Conservation (phyloP, 768 basidiomycete species). For the Pilatotrama ljubarskyi region DNA sequence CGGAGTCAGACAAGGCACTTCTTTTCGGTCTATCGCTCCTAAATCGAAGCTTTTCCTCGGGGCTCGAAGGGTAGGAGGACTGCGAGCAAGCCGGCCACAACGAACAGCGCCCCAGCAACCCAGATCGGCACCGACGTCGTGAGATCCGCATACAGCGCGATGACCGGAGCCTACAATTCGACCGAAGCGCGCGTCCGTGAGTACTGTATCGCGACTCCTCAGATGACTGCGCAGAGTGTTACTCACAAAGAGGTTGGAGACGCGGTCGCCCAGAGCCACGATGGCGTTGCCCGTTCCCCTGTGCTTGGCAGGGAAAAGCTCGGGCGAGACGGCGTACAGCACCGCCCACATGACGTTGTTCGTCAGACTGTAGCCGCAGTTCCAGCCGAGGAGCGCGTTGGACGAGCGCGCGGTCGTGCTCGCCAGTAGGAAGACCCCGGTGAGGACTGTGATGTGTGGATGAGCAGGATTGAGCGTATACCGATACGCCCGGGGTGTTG, state of each 20-base stretch:
- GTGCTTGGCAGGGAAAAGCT: conserved; percentile 52
- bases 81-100: conserved; percentile 47
- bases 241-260: conserved; percentile 56
- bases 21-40: neutral
- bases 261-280: conserved; percentile 47
- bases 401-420: conserved; percentile 55
- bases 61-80: conserved; percentile 57
- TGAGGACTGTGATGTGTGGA: conserved; percentile 41
- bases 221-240: no score
- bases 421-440: conserved; percentile 56
- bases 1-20: no score
- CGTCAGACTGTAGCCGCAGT: conserved; percentile 55
- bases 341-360: conserved; percentile 56
- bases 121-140: conserved; percentile 54
- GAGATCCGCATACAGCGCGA: conserved; percentile 49
- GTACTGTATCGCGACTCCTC: no score
- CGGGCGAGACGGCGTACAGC: conserved; percentile 42
- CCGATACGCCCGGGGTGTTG: neutral
- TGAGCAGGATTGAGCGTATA: conserved; percentile 25
- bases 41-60: conserved; percentile 30
- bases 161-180: conserved; percentile 44
- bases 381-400: conserved; percentile 53
- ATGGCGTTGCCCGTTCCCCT: conserved; percentile 56
- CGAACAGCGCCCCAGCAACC: conserved; percentile 54
- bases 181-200: neutral